These are phyloP conservation scores for Aegilops sharonensis DNA, from an alignment of 176 grass and related monocot genomes.

Conservation along the genomic window DNA sequence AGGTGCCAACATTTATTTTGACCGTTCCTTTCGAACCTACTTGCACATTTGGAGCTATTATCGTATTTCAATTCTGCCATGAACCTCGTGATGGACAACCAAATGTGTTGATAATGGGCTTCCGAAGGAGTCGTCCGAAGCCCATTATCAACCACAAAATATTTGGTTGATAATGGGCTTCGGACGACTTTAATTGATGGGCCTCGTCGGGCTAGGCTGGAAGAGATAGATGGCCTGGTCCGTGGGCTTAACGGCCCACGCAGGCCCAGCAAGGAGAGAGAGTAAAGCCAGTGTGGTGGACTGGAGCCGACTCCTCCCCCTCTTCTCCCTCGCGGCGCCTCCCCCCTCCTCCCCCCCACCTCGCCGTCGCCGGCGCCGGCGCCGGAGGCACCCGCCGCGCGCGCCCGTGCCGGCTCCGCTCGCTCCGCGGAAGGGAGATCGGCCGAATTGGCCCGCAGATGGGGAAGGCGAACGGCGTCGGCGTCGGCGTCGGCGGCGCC, in stretches of 20 bases:
- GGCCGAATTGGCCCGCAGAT: background rate
- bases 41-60: no score
- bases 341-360: background rate
- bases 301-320: background rate
- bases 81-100: no score
- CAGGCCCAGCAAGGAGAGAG: background rate
- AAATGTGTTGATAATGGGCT: no score
- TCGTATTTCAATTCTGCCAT: no score
- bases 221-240: background rate
- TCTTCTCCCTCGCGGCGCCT: background rate
- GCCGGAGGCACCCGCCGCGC: slow-evolving; percentile 3
- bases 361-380: background rate
- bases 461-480: background rate
- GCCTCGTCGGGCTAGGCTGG: no score
- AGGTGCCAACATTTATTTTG: no score
- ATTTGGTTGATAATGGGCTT: no score
- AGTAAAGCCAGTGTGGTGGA: background rate
- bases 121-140: no score
- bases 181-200: no score
- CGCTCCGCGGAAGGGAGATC: background rate
- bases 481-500: background rate
- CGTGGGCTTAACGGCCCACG: background rate
- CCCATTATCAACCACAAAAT: no score
- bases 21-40: no score
- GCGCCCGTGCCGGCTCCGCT: background rate